Evolutionary conservation across 768 basidiomycete genomes (phyloP), one percentile per base, ranked within the genome.

Genomic region (Agaricus sinodeliciosus): DNA sequence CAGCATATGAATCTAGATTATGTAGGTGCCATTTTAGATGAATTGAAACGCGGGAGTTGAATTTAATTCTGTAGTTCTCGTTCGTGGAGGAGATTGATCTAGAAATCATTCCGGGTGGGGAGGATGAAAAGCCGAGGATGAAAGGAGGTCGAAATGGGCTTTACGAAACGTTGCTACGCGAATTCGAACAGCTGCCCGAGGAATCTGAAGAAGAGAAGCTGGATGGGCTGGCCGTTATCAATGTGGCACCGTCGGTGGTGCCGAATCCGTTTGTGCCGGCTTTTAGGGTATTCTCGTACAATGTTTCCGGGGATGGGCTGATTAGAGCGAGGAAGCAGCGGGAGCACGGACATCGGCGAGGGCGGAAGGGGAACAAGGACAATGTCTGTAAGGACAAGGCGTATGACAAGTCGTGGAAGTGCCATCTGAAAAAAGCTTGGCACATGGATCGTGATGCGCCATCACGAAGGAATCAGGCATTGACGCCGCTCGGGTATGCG

Each of bases 1-100:
- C 55, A 86, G 83, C 85, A 92, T 66, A 87, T 87, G 87, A 92
- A 94, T 66, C 78, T 80, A 15, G 91, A 94, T 70, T 83, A 85
- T 69, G 85, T 85, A 75, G 41, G 75, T 58, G 41, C 49, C 22
- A 59, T 42, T 34, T 53, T 44, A 37, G 51, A 53, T 9, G 26
- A 39, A 47, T 40, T 46, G 48, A 34, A 31, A 27, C 63, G 39
- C 56, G 55, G 54, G 50, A 58, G 31, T 3, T 58, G 59, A 47
- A 47, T 18, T 31, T 16, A 15, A 45, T 42, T 55, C 37, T 40
- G 27, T 42, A 82, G 81, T 84, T 82, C 63, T 77, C 75, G 55
- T 79, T 81, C 57, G 58, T 82, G 19, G 76, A 80, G 58, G 75
- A 71, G 6, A 70, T 70, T 22, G 81, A 84, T 64, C 70, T 87